Evolutionary conservation across 345 rosid genomes (phyloP), one percentile per base, ranked within the genome.

Genomic region (Salix dunnii): DNA sequence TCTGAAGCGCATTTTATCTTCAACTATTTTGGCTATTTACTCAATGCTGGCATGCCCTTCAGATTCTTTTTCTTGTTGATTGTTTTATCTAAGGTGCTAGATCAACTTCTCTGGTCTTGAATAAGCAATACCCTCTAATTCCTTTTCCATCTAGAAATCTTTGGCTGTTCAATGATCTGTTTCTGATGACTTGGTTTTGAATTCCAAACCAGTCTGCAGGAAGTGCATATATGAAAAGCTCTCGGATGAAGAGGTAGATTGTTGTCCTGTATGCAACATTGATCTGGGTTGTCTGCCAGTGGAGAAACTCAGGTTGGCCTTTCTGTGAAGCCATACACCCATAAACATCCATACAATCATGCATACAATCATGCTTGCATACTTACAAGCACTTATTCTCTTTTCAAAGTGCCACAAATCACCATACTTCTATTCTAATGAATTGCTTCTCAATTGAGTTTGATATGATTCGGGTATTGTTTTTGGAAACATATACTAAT

Each of bases 241-340:
- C 65, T 86, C 92, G 4, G 92, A 88, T 83, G 96, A 90, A 70
- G 92, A 82, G 43, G 82, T 31, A 75, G 93, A 88, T 78, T 80
- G 86, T 75, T 90, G 96, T 82, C 96, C 96, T 71, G 90, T 90
- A 27, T 91, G 96, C 82, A 80, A 87, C 70, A 87, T 86, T 70
- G 91, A 90, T 66, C 89, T 91, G n/a, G 96, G 96, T 8, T 83
- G 68, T 76, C 84, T 80, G 31, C 93, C 96, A 16, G 86, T 84
- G 76, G 93, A 91, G 71, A 91, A 91, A 82, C 89, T 91, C 62
- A 84, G 96, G 96, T 87, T 72, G 28, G 82, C 63, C 35, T 5
- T 70, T 71, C 2, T 70, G 20, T 36, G 10, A 30, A 13, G 25
- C 28, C 4, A 36, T 20, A 63, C 21, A 63, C 61, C 61, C 61